Evolutionary conservation across 164 flowering plant genomes (phyloP), one percentile per base, ranked within the genome.

Genomic region (Houttuynia cordata): DNA sequence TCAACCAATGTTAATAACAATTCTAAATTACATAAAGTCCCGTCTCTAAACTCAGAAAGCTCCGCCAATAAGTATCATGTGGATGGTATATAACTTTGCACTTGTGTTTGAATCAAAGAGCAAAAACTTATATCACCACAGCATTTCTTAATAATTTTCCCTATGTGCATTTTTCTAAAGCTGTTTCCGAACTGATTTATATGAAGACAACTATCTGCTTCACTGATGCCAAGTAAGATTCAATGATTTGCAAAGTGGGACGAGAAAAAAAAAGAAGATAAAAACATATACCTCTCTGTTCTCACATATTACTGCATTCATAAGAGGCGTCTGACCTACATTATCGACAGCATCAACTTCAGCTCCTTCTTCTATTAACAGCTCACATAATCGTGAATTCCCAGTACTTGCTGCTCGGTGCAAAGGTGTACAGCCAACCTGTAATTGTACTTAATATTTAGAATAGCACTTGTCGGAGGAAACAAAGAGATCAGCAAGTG

Each of bases 401-500:
- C 93, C 96, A 0, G 82, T 77, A 73, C 97, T 88, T 20, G 96
- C 96, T 70, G 97, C 99, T 58, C 96, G 81, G 76, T 94, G 99
- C 81, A 94, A 75, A 45, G 99, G 93, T 20, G 96, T 90, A 76
- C 95, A 86, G 62, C 99, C 99, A 68, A 91, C 83, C 99, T 94
- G 73, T 57, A 76, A 10, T 40, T 40, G 42, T 6, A 40, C 42
- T 0, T 14, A 41, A 58, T 60, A 39, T 57, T 53, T 23, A 53
- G 21, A 21, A 30, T 37, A 57, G 41, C 20, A 41, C 49, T 55
- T 20, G 51, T 50, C 12, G 60, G 42, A 25, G 30, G 39, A 24
- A 39, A 40, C 24, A 34, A 50, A 60, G 47, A 30, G 51, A 53
- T 9, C 22, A 12, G 25, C 37, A 30, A 30, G 37, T 30, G 37